These are phyloP conservation scores for Striga asiatica DNA, from an alignment of 257 asterid species.

Conservation along the genomic window DNA sequence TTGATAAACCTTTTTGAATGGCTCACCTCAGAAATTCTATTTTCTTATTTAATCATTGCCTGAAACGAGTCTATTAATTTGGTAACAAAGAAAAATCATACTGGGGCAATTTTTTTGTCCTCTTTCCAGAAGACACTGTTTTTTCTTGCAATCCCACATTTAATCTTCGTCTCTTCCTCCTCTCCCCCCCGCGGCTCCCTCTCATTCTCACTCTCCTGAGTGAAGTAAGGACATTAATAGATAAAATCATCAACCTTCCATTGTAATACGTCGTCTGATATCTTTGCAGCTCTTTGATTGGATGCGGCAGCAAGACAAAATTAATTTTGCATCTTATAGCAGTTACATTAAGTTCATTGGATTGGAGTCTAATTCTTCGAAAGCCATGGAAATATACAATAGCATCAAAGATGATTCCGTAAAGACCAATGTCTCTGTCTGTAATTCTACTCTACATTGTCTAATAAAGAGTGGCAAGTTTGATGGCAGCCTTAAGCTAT, in stretches of 20 bases:
- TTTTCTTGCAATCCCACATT: neutral
- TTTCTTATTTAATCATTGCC: neutral
- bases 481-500: slow-evolving; percentile 66
- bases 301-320: slow-evolving; percentile 78
- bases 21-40: no score
- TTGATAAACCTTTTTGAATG: no score
- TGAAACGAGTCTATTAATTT: neutral
- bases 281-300: slow-evolving; percentile 81
- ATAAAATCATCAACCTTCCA: neutral
- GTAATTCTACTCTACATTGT: slow-evolving; percentile 74
- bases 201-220: no score
- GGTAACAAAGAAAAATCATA: no score
- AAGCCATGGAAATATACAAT: slow-evolving; percentile 62
- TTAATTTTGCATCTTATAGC: slow-evolving; percentile 80
- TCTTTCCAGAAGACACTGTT: neutral
- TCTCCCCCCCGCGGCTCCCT: no score
- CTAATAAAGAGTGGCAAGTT: slow-evolving; percentile 61
- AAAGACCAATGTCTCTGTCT: slow-evolving; percentile 65
- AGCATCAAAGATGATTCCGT: slow-evolving; percentile 52
- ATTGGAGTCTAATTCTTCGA: slow-evolving; percentile 43
- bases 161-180: no score
- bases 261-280: slow-evolving; percentile 12
- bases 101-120: no score
- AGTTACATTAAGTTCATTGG: slow-evolving; percentile 73
- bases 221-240: neutral